A percentile compares a stretch with the other conserved stretches of the same genome.
Conservation (phyloP, 2,329 filamentous ascomycete genomes). For the Botryosphaeria dothidea region DNA sequence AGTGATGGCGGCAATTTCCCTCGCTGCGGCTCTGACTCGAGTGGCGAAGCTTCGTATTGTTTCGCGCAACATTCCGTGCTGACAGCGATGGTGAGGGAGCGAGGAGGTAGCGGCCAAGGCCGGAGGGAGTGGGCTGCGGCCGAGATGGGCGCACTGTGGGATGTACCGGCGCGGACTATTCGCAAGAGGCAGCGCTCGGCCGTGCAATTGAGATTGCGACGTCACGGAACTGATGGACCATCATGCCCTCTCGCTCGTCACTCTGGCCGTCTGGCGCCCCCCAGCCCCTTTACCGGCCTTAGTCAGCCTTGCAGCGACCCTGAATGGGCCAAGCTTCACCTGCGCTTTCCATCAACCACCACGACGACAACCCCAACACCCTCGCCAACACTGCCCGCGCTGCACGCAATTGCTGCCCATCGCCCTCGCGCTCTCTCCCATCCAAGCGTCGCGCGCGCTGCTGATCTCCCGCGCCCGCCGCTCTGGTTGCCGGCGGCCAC, state of each 20-base stretch:
- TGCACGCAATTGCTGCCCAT: background rate
- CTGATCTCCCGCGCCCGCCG: background rate
- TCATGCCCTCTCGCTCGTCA: background rate
- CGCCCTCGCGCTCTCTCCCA: background rate
- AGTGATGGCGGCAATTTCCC: background rate
- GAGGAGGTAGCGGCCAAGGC: background rate
- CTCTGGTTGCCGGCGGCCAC: background rate
- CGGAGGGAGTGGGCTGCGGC: background rate
- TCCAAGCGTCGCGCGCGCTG: background rate
- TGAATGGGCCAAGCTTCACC: constrained; percentile 4
- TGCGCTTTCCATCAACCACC: constrained; percentile 11
- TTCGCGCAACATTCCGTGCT: background rate
- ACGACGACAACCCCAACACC: background rate
- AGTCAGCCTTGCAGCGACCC: background rate
- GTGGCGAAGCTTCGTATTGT: constrained; percentile 6
- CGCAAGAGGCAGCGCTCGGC: background rate
- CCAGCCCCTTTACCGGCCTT: constrained; percentile 14
- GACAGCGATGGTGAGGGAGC: background rate
- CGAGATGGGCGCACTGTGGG: background rate
- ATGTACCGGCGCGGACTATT: background rate
- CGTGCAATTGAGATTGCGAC: constrained; percentile 6
- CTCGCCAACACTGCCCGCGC: background rate
- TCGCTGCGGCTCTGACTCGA: background rate
- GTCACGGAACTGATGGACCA: background rate
- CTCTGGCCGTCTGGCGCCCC: background rate